Conservation (phyloP, 2,329 filamentous ascomycete genomes). For the Sporothrix euskadiensis region DNA sequence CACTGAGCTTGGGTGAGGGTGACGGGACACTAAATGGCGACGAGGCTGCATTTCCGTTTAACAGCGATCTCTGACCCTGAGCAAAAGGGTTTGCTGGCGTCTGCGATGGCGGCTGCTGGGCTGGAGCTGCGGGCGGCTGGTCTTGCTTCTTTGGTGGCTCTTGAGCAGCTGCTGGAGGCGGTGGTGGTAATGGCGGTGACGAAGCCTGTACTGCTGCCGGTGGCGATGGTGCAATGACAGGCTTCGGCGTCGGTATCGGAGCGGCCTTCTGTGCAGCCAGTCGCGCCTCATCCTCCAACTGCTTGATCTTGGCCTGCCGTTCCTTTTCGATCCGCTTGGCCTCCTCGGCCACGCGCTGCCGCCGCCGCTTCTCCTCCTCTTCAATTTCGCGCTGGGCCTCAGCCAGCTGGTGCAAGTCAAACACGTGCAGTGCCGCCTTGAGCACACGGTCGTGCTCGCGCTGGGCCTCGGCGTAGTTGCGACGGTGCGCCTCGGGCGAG, state of each 20-base stretch:
- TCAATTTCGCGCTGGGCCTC: constrained; percentile 36
- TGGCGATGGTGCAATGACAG: constrained; percentile 25
- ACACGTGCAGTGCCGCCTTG: constrained; percentile 33
- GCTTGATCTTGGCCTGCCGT: constrained; percentile 33
- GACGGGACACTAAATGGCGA: constrained; percentile 3
- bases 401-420: constrained; percentile 33
- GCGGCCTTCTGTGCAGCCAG: constrained; percentile 40
- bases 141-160: constrained; percentile 3
- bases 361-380: constrained; percentile 34
- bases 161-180: not conserved
- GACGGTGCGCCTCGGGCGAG: constrained; percentile 39
- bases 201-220: constrained; percentile 29
- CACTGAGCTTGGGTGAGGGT: not conserved
- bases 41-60: not conserved
- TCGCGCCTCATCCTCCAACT: constrained; percentile 38
- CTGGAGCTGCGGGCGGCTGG: not conserved
- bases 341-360: constrained; percentile 35
- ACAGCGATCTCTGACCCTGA: not conserved
- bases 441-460: constrained; percentile 38
- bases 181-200: constrained; percentile 3
- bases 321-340: constrained; percentile 34
- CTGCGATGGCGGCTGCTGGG: not conserved
- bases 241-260: constrained; percentile 36
- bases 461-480: constrained; percentile 37
- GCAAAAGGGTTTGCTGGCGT: constrained; percentile 7